Evolutionary conservation across 208 protist species (phyloP).

Genomic region (Hexamita inflata): DNA sequence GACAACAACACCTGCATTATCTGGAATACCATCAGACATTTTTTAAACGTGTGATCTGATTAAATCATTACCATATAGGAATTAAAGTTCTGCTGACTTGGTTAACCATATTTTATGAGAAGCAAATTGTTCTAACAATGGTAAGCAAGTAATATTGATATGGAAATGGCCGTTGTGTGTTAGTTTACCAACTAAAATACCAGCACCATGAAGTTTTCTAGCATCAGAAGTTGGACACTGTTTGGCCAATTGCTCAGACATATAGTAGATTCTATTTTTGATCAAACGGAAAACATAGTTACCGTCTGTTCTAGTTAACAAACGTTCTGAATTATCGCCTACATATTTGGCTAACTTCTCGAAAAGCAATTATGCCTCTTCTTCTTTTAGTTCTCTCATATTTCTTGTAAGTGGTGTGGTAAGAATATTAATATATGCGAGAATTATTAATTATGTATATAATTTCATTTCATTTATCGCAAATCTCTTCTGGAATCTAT

Average conservation of each 20-base stretch:
- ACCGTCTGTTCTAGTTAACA: background rate
- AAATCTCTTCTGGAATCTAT: too few relatives aligned
- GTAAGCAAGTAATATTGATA: background rate
- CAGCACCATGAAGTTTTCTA: constrained; percentile 1
- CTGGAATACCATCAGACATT: constrained; percentile 17
- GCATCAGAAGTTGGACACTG: too few relatives aligned
- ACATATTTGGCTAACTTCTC: constrained; percentile 21
- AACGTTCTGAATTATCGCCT: background rate
- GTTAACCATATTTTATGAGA: background rate
- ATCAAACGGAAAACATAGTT: constrained; percentile 13
- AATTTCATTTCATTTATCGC: too few relatives aligned
- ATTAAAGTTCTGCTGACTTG: background rate
- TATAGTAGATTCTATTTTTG: constrained; percentile 20
- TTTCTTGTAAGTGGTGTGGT: constrained; percentile 3
- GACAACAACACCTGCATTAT: constrained; percentile 8
- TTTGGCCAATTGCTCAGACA: background rate
- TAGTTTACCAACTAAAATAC: constrained; percentile 14
- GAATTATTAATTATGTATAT: too few relatives aligned
- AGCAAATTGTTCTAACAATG: constrained; percentile 11
- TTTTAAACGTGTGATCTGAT: background rate
- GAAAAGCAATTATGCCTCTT: background rate
- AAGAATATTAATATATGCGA: too few relatives aligned
- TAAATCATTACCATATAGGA: constrained; percentile 24
- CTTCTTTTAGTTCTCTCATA: constrained; percentile 20
- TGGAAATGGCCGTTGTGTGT: constrained; percentile 13